Percentiles rank a stretch among this genome's conserved stretches.
Conservation (phyloP, 345 rosid species). For the Acer campestre region DNA sequence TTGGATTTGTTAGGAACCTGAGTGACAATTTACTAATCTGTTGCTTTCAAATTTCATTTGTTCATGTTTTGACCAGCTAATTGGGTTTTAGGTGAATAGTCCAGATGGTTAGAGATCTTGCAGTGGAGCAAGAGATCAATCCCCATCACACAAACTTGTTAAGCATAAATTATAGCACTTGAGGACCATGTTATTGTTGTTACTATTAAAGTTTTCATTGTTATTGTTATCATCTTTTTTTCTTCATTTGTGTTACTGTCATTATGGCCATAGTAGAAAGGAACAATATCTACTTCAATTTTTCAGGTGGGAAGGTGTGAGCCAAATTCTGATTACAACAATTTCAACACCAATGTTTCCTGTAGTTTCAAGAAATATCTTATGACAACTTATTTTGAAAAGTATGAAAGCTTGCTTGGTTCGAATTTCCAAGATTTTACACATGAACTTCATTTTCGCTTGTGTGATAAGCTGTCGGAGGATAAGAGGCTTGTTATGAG, state of each 20-base stretch:
- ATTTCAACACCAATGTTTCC: not conserved
- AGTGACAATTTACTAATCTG: not conserved
- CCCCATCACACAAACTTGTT: no score
- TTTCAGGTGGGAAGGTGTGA: slow-evolving; percentile 35
- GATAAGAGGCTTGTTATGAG: slow-evolving; percentile 21
- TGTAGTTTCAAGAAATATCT: slow-evolving; percentile 43
- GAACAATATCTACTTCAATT: not conserved
- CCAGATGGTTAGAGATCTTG: no score
- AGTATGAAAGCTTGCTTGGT: slow-evolving; percentile 42
- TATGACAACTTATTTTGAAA: slow-evolving; percentile 58
- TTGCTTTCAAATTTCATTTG: not conserved
- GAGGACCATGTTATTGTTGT: no score
- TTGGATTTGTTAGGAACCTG: not conserved
- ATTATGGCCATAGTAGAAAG: no score
- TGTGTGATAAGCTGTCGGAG: slow-evolving; percentile 32
- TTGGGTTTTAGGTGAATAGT: no score
- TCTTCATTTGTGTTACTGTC: no score
- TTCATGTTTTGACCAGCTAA: no score
- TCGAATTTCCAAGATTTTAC: slow-evolving; percentile 47
- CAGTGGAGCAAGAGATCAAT: no score
- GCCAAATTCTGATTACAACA: not conserved
- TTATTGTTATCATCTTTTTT: no score
- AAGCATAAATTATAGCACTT: no score
- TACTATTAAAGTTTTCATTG: no score
- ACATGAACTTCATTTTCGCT: slow-evolving; percentile 28